Conservation (phyloP, 192 early-diverging fungal species). For the Gaertneriomyces semiglobifer region DNA sequence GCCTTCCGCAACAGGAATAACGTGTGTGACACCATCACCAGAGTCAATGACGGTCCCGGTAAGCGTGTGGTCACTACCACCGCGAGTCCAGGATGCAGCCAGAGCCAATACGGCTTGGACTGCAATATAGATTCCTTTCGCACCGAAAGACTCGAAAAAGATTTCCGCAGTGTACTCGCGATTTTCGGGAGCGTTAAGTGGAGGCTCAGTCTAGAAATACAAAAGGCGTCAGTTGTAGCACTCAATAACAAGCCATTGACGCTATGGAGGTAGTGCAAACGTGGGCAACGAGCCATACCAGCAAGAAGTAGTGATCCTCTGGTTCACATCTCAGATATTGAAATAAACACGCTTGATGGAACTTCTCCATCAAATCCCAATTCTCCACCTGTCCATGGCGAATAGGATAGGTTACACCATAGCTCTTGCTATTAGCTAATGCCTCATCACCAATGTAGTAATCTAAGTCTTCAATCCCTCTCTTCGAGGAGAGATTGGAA, state of each 20-base stretch:
- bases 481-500: constrained; percentile 84
- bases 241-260: neutral
- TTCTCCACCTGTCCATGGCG: constrained; percentile 97
- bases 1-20: constrained; percentile 97
- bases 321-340: constrained; percentile 98
- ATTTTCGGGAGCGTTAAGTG: constrained; percentile 96
- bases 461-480: constrained; percentile 92
- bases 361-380: constrained; percentile 99
- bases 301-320: constrained; percentile 94
- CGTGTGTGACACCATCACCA: constrained; percentile 98
- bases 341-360: constrained; percentile 98
- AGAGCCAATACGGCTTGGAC: constrained; percentile 99
- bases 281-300: constrained; percentile 52
- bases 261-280: neutral
- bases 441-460: constrained; percentile 98
- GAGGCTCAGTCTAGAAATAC: constrained; percentile 83
- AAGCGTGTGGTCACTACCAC: constrained; percentile 81
- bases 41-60: constrained; percentile 98
- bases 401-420: constrained; percentile 86
- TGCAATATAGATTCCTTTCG: constrained; percentile 96
- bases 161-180: constrained; percentile 98
- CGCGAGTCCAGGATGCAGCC: constrained; percentile 90
- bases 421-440: constrained; percentile 81
- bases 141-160: constrained; percentile 98
- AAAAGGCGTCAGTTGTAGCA: neutral